Base-by-base conservation (phyloP, 2,329 filamentous ascomycete genomes). In the Ascomycota sp. region DNA sequence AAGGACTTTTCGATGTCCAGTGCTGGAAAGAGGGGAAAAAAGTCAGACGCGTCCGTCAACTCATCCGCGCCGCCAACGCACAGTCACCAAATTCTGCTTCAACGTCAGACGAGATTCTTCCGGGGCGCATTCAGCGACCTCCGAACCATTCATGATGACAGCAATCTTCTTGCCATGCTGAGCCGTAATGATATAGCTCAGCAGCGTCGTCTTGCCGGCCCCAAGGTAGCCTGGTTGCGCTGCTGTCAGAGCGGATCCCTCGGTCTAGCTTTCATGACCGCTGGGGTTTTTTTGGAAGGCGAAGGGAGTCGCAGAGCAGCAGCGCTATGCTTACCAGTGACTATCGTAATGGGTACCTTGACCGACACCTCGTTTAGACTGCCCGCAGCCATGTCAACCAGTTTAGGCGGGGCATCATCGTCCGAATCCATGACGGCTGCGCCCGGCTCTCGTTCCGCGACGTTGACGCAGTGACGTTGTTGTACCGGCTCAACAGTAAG, bases 101-200 rank as follows among this genome's bases (percentile, higher is more conserved):
- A 7, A n/a, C 3, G 30, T 34, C 12, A 34, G 20, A n/a, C 20
- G 13, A 8, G 7, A 20, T 23, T 20, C 25, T 8, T 12, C 6
- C 15, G 4, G 15, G 12, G 10, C 20, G 13, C 17, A 30, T 12
- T 25, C 4, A 5, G 7, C 24, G 30, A 5, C 7, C 20, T 25
- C 32, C 40, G 33, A 35, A 47, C 81, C 83, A 52, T 98, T 98
- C 59, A 98, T 69, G 33, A 98, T 95, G 10, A 98, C 89, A 8
- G 89, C 89, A 50, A 98, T 89, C 46, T 83, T 93, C 63, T 95
- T 95, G 50, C 86, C 86, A 63, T 98, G 89, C 36, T 86, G 75
- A 33, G 85, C 83, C 20, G 78, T 92, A 30, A 98, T 61, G 36
- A 98, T 95, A 50, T 95, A 93, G 51, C 98, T 95, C 34, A 98